These are phyloP conservation scores for Thermomyces lanuginosus DNA, from an alignment of 2,329 filamentous ascomycete species.

Conservation along the genomic window DNA sequence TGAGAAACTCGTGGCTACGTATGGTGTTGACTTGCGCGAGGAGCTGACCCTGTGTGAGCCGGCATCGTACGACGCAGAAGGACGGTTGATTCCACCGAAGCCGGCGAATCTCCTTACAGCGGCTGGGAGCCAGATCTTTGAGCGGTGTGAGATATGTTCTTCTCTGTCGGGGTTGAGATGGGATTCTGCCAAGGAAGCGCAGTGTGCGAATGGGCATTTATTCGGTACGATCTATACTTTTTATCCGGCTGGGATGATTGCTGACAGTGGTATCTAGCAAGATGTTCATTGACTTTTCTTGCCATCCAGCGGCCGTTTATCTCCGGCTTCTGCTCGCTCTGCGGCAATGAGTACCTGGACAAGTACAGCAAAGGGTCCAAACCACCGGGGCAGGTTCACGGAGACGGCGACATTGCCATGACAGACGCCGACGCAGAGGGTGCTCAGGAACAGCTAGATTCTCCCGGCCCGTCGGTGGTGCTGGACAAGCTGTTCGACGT, in stretches of 20 bases:
- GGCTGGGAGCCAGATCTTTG: constrained; percentile 18
- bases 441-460: too few relatives aligned
- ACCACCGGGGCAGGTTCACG: background rate
- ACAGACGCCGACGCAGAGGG: too few relatives aligned
- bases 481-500: constrained; percentile 14
- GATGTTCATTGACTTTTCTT: constrained; percentile 39
- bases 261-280: constrained; percentile 18
- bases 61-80: too few relatives aligned
- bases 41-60: too few relatives aligned
- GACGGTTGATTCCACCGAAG: constrained; percentile 15
- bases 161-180: constrained; percentile 29
- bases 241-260: background rate
- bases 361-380: background rate
- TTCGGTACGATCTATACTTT: constrained; percentile 26
- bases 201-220: constrained; percentile 36
- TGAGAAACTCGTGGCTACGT: too few relatives aligned
- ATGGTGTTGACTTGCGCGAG: too few relatives aligned
- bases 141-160: constrained; percentile 38
- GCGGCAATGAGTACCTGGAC: constrained; percentile 17
- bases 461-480: too few relatives aligned
- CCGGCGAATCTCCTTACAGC: constrained; percentile 10
- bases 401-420: too few relatives aligned
- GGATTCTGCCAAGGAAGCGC: constrained; percentile 30
- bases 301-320: constrained; percentile 38
- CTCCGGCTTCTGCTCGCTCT: constrained; percentile 39